A percentile compares a stretch with the other conserved stretches of the same genome.
Conservation (phyloP, 2,329 filamentous ascomycete species). For the Blastomyces silverae region DNA sequence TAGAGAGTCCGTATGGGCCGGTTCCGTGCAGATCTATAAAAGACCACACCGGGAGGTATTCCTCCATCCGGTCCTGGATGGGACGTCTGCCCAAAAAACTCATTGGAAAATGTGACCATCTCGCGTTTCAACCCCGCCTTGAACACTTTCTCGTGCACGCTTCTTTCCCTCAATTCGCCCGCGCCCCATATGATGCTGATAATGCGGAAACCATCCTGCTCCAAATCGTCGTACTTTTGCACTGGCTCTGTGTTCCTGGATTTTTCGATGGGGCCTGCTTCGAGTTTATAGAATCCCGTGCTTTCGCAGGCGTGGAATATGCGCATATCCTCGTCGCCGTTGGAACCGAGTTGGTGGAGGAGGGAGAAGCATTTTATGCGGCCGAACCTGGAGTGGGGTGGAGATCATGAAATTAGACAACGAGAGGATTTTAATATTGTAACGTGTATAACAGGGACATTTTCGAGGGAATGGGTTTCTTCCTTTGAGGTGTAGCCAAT, state of each 20-base stretch:
- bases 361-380: neutral
- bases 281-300: neutral
- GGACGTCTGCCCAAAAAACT: neutral
- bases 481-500: neutral
- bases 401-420: neutral
- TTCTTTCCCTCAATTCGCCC: neutral
- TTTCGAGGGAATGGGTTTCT: neutral
- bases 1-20: conserved; percentile 1
- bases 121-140: conserved; percentile 2
- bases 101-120: neutral
- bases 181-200: conserved; percentile 4
- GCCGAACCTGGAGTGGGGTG: neutral
- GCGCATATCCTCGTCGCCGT: conserved; percentile 6
- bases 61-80: neutral
- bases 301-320: neutral
- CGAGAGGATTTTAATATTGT: neutral
- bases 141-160: conserved; percentile 4
- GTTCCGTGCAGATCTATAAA: conserved; percentile 1
- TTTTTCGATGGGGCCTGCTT: neutral
- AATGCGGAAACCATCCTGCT: conserved; percentile 7
- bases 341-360: conserved; percentile 9
- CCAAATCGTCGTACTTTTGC: neutral
- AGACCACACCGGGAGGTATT: neutral
- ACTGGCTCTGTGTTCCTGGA: neutral
- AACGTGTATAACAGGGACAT: neutral